Conservation (phyloP, 202 grass and related monocot species). For the Panicum virgatum region DNA sequence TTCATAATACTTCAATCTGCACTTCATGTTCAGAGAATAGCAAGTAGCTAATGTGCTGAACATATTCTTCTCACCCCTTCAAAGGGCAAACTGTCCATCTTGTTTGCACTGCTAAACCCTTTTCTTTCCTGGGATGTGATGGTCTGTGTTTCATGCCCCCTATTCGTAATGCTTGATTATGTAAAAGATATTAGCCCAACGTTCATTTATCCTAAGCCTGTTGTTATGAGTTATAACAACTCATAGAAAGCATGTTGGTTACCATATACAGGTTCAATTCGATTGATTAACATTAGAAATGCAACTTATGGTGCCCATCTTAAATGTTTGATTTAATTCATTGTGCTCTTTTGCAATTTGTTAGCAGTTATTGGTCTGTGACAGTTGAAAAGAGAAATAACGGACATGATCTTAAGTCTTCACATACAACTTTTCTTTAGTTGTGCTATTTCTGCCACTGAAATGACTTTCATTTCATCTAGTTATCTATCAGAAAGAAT, state of each 20-base stretch:
- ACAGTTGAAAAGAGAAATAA: not conserved
- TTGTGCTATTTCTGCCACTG: not conserved
- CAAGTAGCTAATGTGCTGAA: not conserved
- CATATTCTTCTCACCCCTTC: conserved; percentile 32
- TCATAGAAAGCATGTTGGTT: conserved; percentile 16
- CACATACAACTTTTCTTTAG: conserved; percentile 21
- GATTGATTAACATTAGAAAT: conserved; percentile 9
- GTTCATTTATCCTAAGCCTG: not conserved
- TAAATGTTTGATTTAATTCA: conserved; percentile 19
- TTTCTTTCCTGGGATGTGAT: not conserved
- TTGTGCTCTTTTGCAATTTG: not conserved
- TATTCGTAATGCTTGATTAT: not conserved
- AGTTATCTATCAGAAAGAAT: conserved; percentile 17
- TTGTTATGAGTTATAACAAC: not conserved
- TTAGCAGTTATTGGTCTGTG: not conserved
- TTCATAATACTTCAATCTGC: not conserved
- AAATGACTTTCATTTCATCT: conserved; percentile 10
- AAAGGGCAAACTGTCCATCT: not conserved
- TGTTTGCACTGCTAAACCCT: not conserved
- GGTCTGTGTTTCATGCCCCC: not conserved
- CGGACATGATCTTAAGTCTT: not conserved
- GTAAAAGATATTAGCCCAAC: not conserved
- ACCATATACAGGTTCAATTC: conserved; percentile 14
- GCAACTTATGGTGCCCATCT: conserved; percentile 20
- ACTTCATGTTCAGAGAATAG: not conserved